These are phyloP conservation scores for Alternaria angustiovoidea DNA, from an alignment of 2,329 filamentous ascomycete species.

Conservation along the genomic window DNA sequence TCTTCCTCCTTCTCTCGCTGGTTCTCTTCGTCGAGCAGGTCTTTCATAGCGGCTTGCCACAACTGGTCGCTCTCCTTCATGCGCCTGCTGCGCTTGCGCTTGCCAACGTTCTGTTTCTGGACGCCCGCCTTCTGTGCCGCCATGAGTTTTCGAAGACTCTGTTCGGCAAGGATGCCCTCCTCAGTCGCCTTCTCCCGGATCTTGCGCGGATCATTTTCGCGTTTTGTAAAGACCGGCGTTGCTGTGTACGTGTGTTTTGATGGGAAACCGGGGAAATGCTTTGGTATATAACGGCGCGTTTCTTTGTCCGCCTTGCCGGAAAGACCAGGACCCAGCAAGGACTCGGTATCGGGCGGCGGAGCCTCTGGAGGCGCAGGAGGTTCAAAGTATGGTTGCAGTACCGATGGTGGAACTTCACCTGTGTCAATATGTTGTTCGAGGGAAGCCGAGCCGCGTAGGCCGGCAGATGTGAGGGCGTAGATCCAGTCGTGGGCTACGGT, in stretches of 20 bases:
- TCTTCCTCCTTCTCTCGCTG: constrained; percentile 37
- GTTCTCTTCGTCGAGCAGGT: constrained; percentile 55
- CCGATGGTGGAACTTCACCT: constrained; percentile 45
- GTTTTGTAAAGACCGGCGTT: constrained; percentile 65
- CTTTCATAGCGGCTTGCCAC: constrained; percentile 65
- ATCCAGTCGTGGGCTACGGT: constrained; percentile 68
- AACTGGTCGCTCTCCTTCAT: constrained; percentile 58
- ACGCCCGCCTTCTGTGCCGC: constrained; percentile 58
- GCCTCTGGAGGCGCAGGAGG: constrained; percentile 52
- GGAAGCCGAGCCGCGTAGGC: constrained; percentile 51
- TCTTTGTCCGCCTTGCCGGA: constrained; percentile 57
- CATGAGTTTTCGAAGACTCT: constrained; percentile 68
- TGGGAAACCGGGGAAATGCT: constrained; percentile 68
- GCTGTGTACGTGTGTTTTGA: constrained; percentile 70
- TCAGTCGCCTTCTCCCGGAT: constrained; percentile 70
- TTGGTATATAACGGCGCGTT: constrained; percentile 63
- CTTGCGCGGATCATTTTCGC: constrained; percentile 66
- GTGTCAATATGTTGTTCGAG: constrained; percentile 53
- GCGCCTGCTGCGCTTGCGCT: constrained; percentile 51
- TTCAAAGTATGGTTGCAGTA: constrained; percentile 53
- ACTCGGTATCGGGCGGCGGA: constrained; percentile 54
- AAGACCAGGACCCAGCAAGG: constrained; percentile 62
- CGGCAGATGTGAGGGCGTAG: constrained; percentile 56
- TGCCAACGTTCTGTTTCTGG: constrained; percentile 44
- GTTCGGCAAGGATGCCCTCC: constrained; percentile 71